Base-by-base conservation (phyloP, 768 basidiomycete species). In the Tephrocybe rancida region DNA sequence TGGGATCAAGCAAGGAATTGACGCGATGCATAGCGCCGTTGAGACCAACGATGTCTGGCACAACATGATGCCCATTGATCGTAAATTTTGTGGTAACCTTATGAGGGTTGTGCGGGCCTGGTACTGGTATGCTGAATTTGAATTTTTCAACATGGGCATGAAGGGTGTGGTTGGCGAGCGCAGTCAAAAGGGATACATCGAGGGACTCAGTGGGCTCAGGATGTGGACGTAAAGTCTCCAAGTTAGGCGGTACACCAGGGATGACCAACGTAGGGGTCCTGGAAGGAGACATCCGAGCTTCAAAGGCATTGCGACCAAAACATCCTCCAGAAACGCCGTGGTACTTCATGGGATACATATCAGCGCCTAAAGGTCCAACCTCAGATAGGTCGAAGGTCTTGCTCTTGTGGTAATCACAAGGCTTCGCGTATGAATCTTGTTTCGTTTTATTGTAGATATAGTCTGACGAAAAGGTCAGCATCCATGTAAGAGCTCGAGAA, bases 11-110 rank as follows among this genome's bases (percentile, higher is more conserved):
- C 13, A 83, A 46, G 48, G 60, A 61, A 42, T 68, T 60, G 42
- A 83, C 61, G 37, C 78, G 70, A 62, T 87, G 85, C 27, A 82
- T 65, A 21, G 79, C 86, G 27, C 84, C 86, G 59, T 87, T 86
- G 26, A 80, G 67, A 8, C 76, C 73, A 3, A 79, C 76, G 18
- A 81, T 65, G 59, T 87, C 85, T 27, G 73, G 65, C 7, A 74
- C 55, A 25, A 79, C 78, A 3, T 47, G 48, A 11, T 64, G 68
- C 13, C 73, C 70, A 39, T 82, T 76, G 42, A 75, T 78, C 38
- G 62, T 64, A 30, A 81, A 56, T 49, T 66, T 68, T 8, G 77
- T 81, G 39, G 70, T 56, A 37, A 68, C 69, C 4, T 56, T 52
- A 43, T 55, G 56, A 22, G 63, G 67, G 22, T 61, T 61, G 25